Percentiles rank a stretch among this genome's conserved stretches.
Conservation (phyloP, 73 alveolate species). For the Paramecium tetraurelia region DNA sequence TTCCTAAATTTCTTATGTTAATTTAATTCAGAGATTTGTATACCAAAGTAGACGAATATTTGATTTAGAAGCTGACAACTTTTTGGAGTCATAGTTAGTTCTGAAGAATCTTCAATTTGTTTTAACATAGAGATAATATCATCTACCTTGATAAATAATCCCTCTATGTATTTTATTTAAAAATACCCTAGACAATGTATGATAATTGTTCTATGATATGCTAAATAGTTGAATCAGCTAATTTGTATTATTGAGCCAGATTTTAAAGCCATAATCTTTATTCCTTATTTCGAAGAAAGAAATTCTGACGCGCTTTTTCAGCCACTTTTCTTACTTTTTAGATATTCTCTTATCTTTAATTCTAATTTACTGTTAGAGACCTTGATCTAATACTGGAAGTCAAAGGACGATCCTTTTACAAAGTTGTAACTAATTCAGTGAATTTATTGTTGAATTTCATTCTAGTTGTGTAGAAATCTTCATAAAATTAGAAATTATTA, state of each 20-base stretch:
- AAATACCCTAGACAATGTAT: neutral
- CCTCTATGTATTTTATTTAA: neutral
- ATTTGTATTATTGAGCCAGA: neutral
- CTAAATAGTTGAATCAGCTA: neutral
- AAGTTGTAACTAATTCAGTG: neutral
- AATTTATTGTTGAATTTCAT: neutral
- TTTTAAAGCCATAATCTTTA: neutral
- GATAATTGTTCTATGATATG: neutral
- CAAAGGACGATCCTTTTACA: neutral
- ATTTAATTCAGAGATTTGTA: neutral
- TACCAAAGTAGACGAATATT: neutral
- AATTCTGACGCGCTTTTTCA: neutral
- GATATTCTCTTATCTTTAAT: neutral
- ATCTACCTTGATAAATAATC: neutral
- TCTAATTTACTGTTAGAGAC: neutral
- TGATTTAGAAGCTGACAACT: neutral
- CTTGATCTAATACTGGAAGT: neutral
- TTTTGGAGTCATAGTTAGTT: neutral
- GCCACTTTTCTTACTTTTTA: neutral
- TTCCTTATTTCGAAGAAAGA: neutral
- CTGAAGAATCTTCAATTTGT: neutral
- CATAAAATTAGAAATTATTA: neutral
- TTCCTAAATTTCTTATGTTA: neutral
- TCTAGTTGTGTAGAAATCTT: conserved; percentile 11
- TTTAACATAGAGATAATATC: neutral